Percentiles rank a stretch among this genome's conserved stretches.
Conservation (phyloP, 192 early-diverging fungal genomes). For the Entrophospora sp. region DNA sequence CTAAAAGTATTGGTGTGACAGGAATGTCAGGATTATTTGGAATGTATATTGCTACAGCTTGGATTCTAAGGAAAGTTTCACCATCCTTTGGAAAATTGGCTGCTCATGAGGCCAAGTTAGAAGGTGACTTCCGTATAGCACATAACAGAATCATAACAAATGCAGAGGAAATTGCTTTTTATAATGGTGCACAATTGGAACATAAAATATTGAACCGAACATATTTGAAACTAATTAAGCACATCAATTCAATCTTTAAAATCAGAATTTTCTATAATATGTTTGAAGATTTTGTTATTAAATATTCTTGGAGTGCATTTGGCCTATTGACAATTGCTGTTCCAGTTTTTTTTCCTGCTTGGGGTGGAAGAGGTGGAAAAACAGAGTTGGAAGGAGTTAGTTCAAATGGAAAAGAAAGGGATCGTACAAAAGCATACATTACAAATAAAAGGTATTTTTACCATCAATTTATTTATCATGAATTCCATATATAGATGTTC, state of each 20-base stretch:
- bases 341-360: slow-evolving; percentile 75
- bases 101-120: slow-evolving; percentile 81
- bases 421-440: slow-evolving; percentile 76
- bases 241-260: slow-evolving; percentile 80
- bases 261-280: slow-evolving; percentile 88
- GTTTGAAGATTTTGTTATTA: slow-evolving; percentile 93
- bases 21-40: slow-evolving; percentile 74
- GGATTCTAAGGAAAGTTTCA: slow-evolving; percentile 70
- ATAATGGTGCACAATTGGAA: slow-evolving; percentile 81
- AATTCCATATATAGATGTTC: no score
- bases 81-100: slow-evolving; percentile 93
- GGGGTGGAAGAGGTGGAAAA: slow-evolving; percentile 40
- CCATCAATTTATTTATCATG: no score
- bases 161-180: slow-evolving; percentile 95
- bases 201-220: slow-evolving; percentile 68
- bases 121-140: slow-evolving; percentile 89
- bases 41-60: slow-evolving; percentile 70
- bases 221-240: slow-evolving; percentile 69
- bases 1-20: slow-evolving; percentile 76
- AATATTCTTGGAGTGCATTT: slow-evolving; percentile 91
- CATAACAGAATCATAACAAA: slow-evolving; percentile 94
- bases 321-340: slow-evolving; percentile 76
- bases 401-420: slow-evolving; percentile 21
- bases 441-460: slow-evolving; percentile 76
- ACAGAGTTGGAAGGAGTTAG: slow-evolving; percentile 20